phyloP scores from a whole-genome alignment of 192 early-diverging fungal species.

The Backusella australiensis region DNA sequence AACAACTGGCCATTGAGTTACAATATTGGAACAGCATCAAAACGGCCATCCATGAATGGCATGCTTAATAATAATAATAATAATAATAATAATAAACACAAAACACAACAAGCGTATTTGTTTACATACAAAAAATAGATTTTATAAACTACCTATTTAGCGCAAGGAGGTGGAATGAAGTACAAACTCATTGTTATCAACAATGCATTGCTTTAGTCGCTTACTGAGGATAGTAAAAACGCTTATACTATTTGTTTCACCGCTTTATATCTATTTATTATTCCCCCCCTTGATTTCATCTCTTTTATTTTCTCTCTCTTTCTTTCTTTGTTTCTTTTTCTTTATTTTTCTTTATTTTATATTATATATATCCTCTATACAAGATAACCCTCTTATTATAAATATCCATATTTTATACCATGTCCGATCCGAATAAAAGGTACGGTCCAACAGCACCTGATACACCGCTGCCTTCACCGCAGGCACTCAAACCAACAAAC shows the following conservation, averaged over 20 bases:
- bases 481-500: neutral
- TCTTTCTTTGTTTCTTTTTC: neutral
- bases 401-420: conserved; percentile 1
- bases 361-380: neutral
- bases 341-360: neutral
- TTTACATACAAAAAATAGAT: neutral
- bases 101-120: neutral
- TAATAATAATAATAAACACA: neutral
- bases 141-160: neutral
- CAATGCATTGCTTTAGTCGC: neutral
- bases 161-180: neutral
- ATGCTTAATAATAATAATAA: conserved; percentile 41
- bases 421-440: conserved; percentile 6
- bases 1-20: conserved; percentile 65
- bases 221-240: neutral
- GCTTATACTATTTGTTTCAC: neutral
- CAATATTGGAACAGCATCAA: conserved; percentile 74
- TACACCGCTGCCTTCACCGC: conserved; percentile 7
- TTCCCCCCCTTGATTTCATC: conserved; percentile 11
- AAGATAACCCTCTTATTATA: conserved; percentile 12
- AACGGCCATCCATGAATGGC: conserved; percentile 57
- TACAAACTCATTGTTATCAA: conserved; percentile 1
- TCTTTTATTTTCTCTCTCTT: conserved; percentile 9
- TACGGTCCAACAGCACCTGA: neutral
- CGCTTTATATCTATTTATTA: conserved; percentile 1